Evolutionary conservation across 2,329 filamentous ascomycete species (phyloP), one percentile per base, ranked within the genome.

Genomic region (Periconia macrospinosa): DNA sequence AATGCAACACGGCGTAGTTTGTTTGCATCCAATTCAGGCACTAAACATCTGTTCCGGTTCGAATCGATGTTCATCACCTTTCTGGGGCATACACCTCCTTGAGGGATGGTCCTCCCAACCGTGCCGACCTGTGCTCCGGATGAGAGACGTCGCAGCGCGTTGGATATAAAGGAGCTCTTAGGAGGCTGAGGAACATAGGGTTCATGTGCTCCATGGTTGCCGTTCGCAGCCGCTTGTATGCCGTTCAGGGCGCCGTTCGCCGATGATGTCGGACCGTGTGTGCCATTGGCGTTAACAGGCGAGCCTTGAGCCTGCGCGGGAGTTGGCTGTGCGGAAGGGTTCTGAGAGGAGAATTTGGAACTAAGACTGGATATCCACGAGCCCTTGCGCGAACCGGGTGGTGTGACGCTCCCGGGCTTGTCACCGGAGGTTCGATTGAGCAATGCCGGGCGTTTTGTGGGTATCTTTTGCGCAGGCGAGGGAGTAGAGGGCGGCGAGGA

Each of bases 351-450:
- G 77, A 97, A 96, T 71, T 96, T 97, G 61, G 91, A 93, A 59
- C 91, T 95, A 61, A 97, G 86, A 68, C 86, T 96, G 52, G 90
- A 91, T 67, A 97, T 92, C 94, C 94, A 99, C 14, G 92, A 96
- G 57, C 86, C 87, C 51, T 85, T 78, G 59, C 91, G 83, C 49
- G 66, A 69, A 13, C 30, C 52, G 45, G 67, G 69, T 2, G 67
- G 62, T 15, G 71, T 66, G 43, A 58, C 53, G 41, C 53, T 62
- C 19, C 57, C 66, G 49, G 54, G 57, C 62, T 71, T 76, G 33
- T 78, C 73, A 17, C 71, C 65, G 58, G 72, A 77, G 41, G 57
- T 60, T 52, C 78, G 76, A 60, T 67, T 68, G 30, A 80, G 69
- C 53, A 81, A 60, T 40, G 69, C 62, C 10, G 79, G 79, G 35